Evolutionary conservation across 2,329 filamentous ascomycete species (phyloP), one percentile per base, ranked within the genome.

Genomic region (Fusarium miscanthi): DNA sequence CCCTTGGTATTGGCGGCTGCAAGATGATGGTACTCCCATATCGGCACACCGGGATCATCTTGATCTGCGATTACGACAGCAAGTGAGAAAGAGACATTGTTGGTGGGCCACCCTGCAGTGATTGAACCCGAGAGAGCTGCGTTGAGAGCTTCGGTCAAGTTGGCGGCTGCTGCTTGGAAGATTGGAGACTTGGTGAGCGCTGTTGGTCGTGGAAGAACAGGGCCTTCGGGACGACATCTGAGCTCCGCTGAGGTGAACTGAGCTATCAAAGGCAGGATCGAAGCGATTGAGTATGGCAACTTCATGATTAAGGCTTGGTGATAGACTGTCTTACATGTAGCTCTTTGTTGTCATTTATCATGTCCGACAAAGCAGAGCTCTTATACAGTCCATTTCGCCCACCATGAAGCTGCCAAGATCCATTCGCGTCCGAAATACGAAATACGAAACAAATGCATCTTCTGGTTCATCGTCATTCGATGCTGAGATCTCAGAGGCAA

Each of bases 11-110:
- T 84, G 8, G 58, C 72, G 4, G 76, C 59, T 7, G 79, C 78
- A 3, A 82, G 77, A 52, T 85, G 82, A 48, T 85, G 83, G 52
- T 82, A 83, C 59, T 85, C 81, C 82, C 82, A 85, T 11, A 84
- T 31, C 3, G 80, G 80, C 3, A 75, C 63, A 8, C 68, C 62
- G 12, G 76, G 59, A 9, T 78, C 63, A 0, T 66, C 37, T 33
- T 82, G 79, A 23, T 80, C 74, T 9, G 76, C 69, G 16, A 80
- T 81, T 10, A 84, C 69, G 3, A 84, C 58, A 4, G 78, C 80
- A 1, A 84, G 49, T 0, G 83, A 84, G 67, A 85, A 83, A 0
- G 83, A 84, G 1, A 79, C 77, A 35, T 84, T 83, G 1, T 77
- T 67, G 0, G 79, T 74, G 1, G 78, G 68, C 78, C 81, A 84